Evolutionary conservation across 1,284 basidiomycete genomes (phyloP).

Genomic region (Cutaneotrichosporon mucoides): DNA sequence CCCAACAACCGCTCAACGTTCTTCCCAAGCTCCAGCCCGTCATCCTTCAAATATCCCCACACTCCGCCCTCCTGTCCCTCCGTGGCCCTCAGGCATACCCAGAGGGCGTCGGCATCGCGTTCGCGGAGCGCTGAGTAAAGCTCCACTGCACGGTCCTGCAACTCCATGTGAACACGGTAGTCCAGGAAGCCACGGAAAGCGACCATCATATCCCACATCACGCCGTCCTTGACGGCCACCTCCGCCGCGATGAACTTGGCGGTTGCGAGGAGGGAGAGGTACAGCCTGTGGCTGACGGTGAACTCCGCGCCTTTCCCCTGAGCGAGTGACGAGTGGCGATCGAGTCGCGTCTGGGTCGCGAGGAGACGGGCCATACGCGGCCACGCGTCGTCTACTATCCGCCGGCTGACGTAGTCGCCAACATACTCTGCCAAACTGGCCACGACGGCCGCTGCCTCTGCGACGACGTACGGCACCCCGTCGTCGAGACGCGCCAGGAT

Average conservation of each 20-base stretch:
- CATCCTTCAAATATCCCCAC: conserved; percentile 33
- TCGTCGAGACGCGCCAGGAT: conserved; percentile 76
- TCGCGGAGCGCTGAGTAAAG: conserved; percentile 61
- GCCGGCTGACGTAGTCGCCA: conserved; percentile 74
- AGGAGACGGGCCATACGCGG: conserved; percentile 67
- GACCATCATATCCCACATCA: conserved; percentile 72
- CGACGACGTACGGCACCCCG: conserved; percentile 68
- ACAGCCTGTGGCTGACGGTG: conserved; percentile 67
- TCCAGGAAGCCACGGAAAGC: conserved; percentile 71
- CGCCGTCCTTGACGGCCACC: conserved; percentile 64
- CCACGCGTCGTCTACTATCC: conserved; percentile 86
- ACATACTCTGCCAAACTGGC: conserved; percentile 63
- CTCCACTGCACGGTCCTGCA: conserved; percentile 62
- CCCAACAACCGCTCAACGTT: conserved; percentile 1
- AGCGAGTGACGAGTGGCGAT: conserved; percentile 62
- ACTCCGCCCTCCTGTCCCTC: conserved; percentile 8
- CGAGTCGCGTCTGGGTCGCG: conserved; percentile 57
- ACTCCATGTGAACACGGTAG: conserved; percentile 61
- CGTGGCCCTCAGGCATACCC: conserved; percentile 67
- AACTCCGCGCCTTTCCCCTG: conserved; percentile 48
- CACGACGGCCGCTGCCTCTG: conserved; percentile 65
- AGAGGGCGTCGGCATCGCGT: conserved; percentile 72
- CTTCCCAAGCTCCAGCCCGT: conserved; percentile 18
- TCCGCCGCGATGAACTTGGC: conserved; percentile 61
- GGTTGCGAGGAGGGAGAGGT: conserved; percentile 66